These are phyloP conservation scores for Theobroma grandiflorum DNA, from an alignment of 441 rosid genomes.

Conservation along the genomic window DNA sequence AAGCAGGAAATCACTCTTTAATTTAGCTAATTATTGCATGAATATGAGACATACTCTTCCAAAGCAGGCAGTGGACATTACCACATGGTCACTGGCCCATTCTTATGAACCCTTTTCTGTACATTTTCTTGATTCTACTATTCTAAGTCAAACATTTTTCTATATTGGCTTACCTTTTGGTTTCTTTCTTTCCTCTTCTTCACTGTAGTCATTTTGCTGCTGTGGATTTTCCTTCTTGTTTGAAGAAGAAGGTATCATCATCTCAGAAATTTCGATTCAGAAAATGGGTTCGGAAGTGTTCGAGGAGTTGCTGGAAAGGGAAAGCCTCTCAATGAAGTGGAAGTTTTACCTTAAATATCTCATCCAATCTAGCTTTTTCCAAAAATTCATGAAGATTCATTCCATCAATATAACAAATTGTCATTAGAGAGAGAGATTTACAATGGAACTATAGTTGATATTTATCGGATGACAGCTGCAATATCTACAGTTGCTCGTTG, in stretches of 20 bases:
- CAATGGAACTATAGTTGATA: too few relatives aligned
- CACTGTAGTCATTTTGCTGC: too few relatives aligned
- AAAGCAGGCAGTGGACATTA: neutral
- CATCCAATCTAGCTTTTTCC: neutral
- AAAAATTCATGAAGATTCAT: neutral
- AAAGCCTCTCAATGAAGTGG: neutral
- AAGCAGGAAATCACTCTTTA: neutral
- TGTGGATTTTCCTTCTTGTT: too few relatives aligned
- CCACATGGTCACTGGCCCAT: slow-evolving; percentile 15
- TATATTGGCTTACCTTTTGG: neutral
- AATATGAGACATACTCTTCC: neutral
- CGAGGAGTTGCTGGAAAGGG: too few relatives aligned
- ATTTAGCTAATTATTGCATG: neutral
- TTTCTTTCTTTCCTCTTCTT: too few relatives aligned
- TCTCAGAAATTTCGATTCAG: too few relatives aligned
- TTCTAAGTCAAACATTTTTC: neutral
- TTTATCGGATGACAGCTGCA: too few relatives aligned
- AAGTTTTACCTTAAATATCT: slow-evolving; percentile 2
- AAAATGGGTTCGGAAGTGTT: too few relatives aligned
- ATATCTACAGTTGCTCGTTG: too few relatives aligned
- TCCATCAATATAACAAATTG: neutral
- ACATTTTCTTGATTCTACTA: neutral
- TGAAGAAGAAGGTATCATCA: too few relatives aligned
- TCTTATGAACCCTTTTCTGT: neutral
- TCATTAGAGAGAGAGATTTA: too few relatives aligned